Evolutionary conservation across 1,139 yeast genomes (phyloP).

Genomic region (Protomyces gravidus): DNA sequence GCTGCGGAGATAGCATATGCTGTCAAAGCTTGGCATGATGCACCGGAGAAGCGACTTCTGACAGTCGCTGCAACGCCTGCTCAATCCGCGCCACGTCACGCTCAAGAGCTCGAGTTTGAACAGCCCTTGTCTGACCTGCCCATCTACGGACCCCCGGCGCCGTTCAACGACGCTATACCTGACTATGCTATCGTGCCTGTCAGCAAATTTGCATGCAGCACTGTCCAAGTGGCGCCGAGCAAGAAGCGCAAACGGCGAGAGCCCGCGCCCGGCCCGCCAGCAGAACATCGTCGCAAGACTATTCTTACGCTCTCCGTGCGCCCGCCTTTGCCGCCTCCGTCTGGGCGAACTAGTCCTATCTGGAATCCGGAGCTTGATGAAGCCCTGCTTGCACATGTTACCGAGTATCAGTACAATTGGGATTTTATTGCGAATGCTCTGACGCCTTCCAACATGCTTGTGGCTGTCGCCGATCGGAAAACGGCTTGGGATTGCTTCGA

Average conservation of each 20-base stretch:
- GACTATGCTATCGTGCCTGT: slow-evolving; percentile 32
- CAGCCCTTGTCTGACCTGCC: slow-evolving; percentile 28
- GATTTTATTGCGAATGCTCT: slow-evolving; percentile 79
- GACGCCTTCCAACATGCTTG: slow-evolving; percentile 58
- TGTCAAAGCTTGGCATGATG: slow-evolving; percentile 29
- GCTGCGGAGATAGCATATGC: slow-evolving; percentile 29
- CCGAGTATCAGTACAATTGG: slow-evolving; percentile 90
- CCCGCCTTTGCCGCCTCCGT: slow-evolving; percentile 61
- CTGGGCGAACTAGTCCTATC: slow-evolving; percentile 80
- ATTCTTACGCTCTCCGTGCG: slow-evolving; percentile 43
- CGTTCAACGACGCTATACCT: slow-evolving; percentile 30
- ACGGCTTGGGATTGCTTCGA: slow-evolving; percentile 99
- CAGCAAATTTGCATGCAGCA: slow-evolving; percentile 30
- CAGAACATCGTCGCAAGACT: slow-evolving; percentile 6
- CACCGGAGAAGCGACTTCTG: slow-evolving; percentile 9
- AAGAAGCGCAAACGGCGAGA: slow-evolving; percentile 55
- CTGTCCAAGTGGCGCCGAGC: slow-evolving; percentile 40
- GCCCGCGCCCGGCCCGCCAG: slow-evolving; percentile 44
- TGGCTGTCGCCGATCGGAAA: slow-evolving; percentile 84
- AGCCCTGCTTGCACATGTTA: slow-evolving; percentile 69
- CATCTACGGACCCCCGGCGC: slow-evolving; percentile 27
- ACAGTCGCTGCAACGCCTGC: background rate
- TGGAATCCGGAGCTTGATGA: slow-evolving; percentile 96
- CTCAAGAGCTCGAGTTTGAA: background rate
- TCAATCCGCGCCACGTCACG: background rate